Evolutionary conservation across 306 rosid genomes (phyloP), one percentile per base, ranked within the genome.

Genomic region (Vigna angularis): DNA sequence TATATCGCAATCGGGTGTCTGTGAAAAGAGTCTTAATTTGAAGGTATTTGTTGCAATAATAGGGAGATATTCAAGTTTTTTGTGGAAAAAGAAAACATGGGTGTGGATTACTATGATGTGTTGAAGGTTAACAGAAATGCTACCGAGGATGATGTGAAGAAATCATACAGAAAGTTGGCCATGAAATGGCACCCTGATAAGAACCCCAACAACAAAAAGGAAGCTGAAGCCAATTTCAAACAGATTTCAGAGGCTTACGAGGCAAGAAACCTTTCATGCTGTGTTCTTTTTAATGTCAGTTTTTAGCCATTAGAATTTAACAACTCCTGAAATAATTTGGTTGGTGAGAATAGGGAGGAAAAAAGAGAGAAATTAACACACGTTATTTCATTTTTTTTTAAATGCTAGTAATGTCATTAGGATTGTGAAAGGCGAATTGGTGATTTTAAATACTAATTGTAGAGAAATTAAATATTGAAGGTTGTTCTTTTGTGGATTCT

Each of bases 111-210:
- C 79, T 94, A 92, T 74, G 77, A 87, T 80, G 80, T 90, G 56
- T 88, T 94, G 97, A 91, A 87, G 85, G 97, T 94, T 22, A 51
- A 83, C 7, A 82, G 86, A 70, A 89, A 83, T 81, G 97, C 92
- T 9, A 91, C 89, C n/a, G 98, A 92, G 13, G 98, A 94, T 24
- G 98, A 92, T 88, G 74, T 94, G 49, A 94, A 94, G 90, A 94
- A 91, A 84, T 86, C 97, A 9, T 94, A 94, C 72, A 86, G 98
- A 74, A 90, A 75, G 66, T 86, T 92, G 90, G 97, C 97, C 10
- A 92, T 94, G 97, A 94, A 94, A 92, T 95, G 98, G 98, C 98
- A 95, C 62, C 98, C 98, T 77, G 98, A 95, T 57, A 95, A 95
- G 89, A 95, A 95, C 77, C 98, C 93, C 36, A 89, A 74, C 70